phyloP scores from a whole-genome alignment of 768 basidiomycete species.

The Agrocybe praecox region DNA sequence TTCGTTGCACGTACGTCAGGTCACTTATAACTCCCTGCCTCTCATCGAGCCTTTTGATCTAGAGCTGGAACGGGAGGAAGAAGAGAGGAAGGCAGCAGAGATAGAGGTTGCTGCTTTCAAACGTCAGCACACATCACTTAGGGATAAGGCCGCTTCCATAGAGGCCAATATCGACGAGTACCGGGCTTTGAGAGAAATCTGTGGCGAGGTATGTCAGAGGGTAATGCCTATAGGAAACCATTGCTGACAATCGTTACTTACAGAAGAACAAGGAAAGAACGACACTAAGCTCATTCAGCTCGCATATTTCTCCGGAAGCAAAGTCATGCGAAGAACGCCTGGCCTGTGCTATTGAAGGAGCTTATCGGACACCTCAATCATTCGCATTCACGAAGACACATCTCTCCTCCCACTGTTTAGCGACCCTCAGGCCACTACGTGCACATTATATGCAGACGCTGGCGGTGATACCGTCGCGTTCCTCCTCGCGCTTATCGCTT shows the following conservation, averaged over 20 bases:
- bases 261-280: constrained; percentile 71
- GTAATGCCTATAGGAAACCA: neutral
- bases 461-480: no score
- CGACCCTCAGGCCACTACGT: constrained; percentile 47
- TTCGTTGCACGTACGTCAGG: constrained; percentile 67
- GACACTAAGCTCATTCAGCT: constrained; percentile 55
- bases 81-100: constrained; percentile 74
- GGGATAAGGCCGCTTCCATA: constrained; percentile 58
- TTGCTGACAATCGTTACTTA: constrained; percentile 20
- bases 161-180: constrained; percentile 78
- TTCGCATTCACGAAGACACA: no score
- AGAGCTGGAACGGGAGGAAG: constrained; percentile 72
- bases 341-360: constrained; percentile 78
- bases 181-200: constrained; percentile 63
- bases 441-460: no score
- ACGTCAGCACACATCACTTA: constrained; percentile 65
- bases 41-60: neutral
- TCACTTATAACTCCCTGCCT: neutral
- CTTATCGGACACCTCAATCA: no score
- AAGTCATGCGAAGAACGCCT: constrained; percentile 52
- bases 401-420: no score
- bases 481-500: no score
- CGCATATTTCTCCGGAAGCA: constrained; percentile 56
- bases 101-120: constrained; percentile 59
- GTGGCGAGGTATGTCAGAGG: constrained; percentile 53